A percentile compares a stretch with the other conserved stretches of the same genome.
Conservation (phyloP, 805 yeast species). For the Saccharomyces jurei region DNA sequence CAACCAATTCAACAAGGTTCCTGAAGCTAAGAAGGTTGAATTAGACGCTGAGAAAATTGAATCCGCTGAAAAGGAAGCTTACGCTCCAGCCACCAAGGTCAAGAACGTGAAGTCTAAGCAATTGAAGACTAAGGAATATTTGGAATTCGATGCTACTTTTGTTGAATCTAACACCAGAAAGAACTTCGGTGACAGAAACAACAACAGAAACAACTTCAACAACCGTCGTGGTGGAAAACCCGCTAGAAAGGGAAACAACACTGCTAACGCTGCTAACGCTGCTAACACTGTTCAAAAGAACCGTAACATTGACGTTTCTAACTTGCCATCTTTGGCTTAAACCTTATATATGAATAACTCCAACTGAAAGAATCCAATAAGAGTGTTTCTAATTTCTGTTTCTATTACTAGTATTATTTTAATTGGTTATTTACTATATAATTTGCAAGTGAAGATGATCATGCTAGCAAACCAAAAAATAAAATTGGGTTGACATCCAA, state of each 20-base stretch:
- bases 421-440: background rate
- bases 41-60: constrained; percentile 47
- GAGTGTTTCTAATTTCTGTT: background rate
- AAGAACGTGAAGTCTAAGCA: constrained; percentile 68
- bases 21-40: constrained; percentile 32
- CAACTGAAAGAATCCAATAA: background rate
- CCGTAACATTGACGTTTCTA: constrained; percentile 47
- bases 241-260: constrained; percentile 27
- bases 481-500: background rate
- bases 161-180: constrained; percentile 42
- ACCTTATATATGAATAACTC: background rate
- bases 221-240: constrained; percentile 25
- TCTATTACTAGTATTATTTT: background rate
- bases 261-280: constrained; percentile 27
- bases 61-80: constrained; percentile 53
- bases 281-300: constrained; percentile 26
- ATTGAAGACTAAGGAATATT: constrained; percentile 69
- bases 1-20: constrained; percentile 43
- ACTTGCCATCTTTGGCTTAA: constrained; percentile 65
- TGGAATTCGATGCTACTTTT: constrained; percentile 69
- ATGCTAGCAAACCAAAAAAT: background rate
- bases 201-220: background rate
- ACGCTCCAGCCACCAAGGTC: constrained; percentile 49
- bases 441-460: background rate
- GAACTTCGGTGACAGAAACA: constrained; percentile 29